Conservation (phyloP, 2,329 filamentous ascomycete species). For the Alternaria postmessia region DNA sequence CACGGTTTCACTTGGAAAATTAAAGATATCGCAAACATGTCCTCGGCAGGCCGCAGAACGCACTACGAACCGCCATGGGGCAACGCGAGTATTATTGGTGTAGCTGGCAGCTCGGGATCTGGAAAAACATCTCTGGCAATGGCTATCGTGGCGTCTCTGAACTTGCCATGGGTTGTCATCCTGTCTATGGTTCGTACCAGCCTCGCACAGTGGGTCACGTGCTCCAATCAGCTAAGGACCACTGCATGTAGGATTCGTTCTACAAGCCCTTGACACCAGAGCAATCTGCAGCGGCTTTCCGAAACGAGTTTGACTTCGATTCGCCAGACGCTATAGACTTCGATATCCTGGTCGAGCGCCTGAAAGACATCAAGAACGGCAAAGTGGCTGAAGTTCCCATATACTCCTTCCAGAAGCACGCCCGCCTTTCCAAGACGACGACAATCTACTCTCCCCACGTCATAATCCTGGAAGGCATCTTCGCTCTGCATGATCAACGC, state of each 20-base stretch:
- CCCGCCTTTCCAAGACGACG: slow-evolving; percentile 78
- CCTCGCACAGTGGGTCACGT: slow-evolving; percentile 31
- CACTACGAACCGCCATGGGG: slow-evolving; percentile 96
- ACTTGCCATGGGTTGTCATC: slow-evolving; percentile 97
- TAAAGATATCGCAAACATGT: slow-evolving; percentile 24
- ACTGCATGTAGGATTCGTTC: slow-evolving; percentile 79
- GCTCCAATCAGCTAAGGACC: slow-evolving; percentile 23
- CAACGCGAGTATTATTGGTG: slow-evolving; percentile 93
- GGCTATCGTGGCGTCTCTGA: slow-evolving; percentile 87
- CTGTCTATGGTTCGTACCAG: slow-evolving; percentile 79
- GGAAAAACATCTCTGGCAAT: slow-evolving; percentile 94
- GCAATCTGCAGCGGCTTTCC: slow-evolving; percentile 80
- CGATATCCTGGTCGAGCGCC: slow-evolving; percentile 79
- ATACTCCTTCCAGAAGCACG: slow-evolving; percentile 94
- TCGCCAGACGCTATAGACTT: slow-evolving; percentile 95
- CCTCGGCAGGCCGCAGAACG: slow-evolving; percentile 52
- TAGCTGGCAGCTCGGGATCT: slow-evolving; percentile 94
- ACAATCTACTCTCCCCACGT: slow-evolving; percentile 97
- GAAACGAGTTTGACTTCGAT: slow-evolving; percentile 96
- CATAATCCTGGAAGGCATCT: slow-evolving; percentile 92
- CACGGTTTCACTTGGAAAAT: neutral
- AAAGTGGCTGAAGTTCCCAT: slow-evolving; percentile 90
- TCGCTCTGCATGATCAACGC: slow-evolving; percentile 88
- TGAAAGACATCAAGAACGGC: slow-evolving; percentile 86
- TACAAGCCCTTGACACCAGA: slow-evolving; percentile 88